phyloP scores from a whole-genome alignment of 1,139 yeast genomes.

The Pichia sp. region DNA sequence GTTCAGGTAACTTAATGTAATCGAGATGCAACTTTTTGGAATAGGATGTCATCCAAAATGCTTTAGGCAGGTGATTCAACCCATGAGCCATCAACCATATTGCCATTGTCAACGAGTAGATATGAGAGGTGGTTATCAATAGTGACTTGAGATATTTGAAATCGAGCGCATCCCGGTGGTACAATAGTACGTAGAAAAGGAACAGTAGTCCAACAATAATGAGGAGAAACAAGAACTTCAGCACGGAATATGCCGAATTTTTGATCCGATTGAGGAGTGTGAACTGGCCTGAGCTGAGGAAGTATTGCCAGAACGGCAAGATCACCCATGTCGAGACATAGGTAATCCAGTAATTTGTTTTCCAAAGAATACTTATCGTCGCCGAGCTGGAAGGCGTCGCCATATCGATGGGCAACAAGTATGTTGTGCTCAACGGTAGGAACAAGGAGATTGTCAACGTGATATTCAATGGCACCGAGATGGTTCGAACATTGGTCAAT shows the following conservation, averaged over 20 bases:
- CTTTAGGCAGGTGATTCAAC: constrained; percentile 60
- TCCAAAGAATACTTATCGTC: constrained; percentile 46
- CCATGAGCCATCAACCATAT: constrained; percentile 88
- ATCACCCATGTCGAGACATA: constrained; percentile 71
- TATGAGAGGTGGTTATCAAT: constrained; percentile 72
- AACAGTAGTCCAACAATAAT: constrained; percentile 52
- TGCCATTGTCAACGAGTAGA: constrained; percentile 72
- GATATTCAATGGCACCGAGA: constrained; percentile 29
- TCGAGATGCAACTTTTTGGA: constrained; percentile 37
- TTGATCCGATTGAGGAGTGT: constrained; percentile 42
- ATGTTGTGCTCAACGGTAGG: constrained; percentile 53
- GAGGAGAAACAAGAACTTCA: constrained; percentile 58
- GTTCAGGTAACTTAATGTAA: constrained; percentile 53
- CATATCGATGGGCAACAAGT: constrained; percentile 53
- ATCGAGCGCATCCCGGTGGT: constrained; percentile 49
- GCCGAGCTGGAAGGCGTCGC: constrained; percentile 12
- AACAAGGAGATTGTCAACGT: constrained; percentile 45
- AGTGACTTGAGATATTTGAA: constrained; percentile 57
- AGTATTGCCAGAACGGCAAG: constrained; percentile 69
- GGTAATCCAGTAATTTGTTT: constrained; percentile 74
- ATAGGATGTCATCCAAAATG: constrained; percentile 43
- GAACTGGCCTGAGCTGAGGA: constrained; percentile 65
- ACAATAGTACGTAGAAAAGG: constrained; percentile 55
- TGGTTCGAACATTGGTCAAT: constrained; percentile 8
- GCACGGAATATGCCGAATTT: constrained; percentile 55